A percentile compares a stretch with the other conserved stretches of the same genome.
Evolutionary conservation across 148 eudicot genomes (phyloP).

Genomic region (Beta vulgaris): DNA sequence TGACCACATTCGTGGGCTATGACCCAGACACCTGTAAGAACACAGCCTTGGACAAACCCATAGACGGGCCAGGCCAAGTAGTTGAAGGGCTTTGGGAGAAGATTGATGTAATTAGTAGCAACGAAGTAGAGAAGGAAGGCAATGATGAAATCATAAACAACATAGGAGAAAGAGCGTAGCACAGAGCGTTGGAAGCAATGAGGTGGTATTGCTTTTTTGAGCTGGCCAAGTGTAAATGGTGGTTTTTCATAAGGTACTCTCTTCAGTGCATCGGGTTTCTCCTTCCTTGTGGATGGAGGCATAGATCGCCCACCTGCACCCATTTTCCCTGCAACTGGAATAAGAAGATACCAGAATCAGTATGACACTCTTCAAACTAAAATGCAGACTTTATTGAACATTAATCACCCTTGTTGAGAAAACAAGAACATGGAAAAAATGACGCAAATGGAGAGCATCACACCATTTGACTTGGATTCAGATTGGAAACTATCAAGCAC

Average conservation of each 20-base stretch:
- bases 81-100: constrained; percentile 53
- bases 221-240: constrained; percentile 67
- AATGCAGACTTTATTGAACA: too few species aligned
- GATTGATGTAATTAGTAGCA: constrained; percentile 60
- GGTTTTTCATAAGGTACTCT: constrained; percentile 70
- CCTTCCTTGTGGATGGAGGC: constrained; percentile 39
- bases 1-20: constrained; percentile 45
- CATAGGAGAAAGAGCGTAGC: constrained; percentile 67
- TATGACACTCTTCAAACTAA: neutral
- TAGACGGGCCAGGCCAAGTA: constrained; percentile 72
- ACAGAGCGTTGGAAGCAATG: constrained; percentile 84
- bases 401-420: too few species aligned
- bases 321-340: constrained; percentile 40
- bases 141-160: constrained; percentile 51
- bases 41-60: constrained; percentile 39
- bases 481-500: too few species aligned
- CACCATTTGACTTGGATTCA: too few species aligned
- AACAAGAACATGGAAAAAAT: too few species aligned
- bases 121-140: constrained; percentile 51
- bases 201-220: constrained; percentile 84
- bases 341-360: neutral
- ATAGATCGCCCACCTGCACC: constrained; percentile 69
- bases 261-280: constrained; percentile 32
- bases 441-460: too few species aligned
- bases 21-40: constrained; percentile 42